Evolutionary conservation across 2,329 filamentous ascomycete species (phyloP), one percentile per base, ranked within the genome.

Genomic region (Talaromyces funiculosus): DNA sequence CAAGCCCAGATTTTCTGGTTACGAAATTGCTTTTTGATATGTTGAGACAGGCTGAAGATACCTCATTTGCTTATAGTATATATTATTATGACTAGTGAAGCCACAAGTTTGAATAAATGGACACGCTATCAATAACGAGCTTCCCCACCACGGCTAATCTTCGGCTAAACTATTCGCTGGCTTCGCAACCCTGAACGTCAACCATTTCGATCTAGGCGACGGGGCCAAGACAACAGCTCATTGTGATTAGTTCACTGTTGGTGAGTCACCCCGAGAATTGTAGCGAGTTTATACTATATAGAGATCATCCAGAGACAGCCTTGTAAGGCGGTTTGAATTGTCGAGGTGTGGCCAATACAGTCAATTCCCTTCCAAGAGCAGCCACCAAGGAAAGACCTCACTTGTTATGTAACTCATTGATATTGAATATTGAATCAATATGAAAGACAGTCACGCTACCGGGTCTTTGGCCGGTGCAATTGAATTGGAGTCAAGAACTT

Each of bases 1-100:
- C 31, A 29, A 35, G 35, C 20, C 47, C 18, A 24, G 5, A 33
- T 38, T 24, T 4, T 29, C 53, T 29, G 4, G 7, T 53, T 53
- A 38, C 18, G 9, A 22, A 53, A 16, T 53, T 51, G 51, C 18
- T 24, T 42, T 58, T 51, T 59, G 5, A 24, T 59, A 53, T 57
- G 54, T 57, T 33, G 6, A 20, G 24, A n/a, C 24, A 56, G 37
- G 18, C 12, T n/a, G 6, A 47, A 24, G 16, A 49, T 49, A 57
- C 31, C 42, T 38, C 29, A 38, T 55, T 53, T 55, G 53, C 40
- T 31, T 16, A 26, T 47, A 29, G 22, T 26, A n/a, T 29, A 16
- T 51, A 3, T 33, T 51, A 3, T 33, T 51, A 51, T 33, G 29
- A 51, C 10, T 51, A 10, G 35, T 51, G 47, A 33, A 33, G 2